These are phyloP conservation scores for Blastosporella zonata DNA, from an alignment of 1,284 basidiomycete species.

Conservation along the genomic window DNA sequence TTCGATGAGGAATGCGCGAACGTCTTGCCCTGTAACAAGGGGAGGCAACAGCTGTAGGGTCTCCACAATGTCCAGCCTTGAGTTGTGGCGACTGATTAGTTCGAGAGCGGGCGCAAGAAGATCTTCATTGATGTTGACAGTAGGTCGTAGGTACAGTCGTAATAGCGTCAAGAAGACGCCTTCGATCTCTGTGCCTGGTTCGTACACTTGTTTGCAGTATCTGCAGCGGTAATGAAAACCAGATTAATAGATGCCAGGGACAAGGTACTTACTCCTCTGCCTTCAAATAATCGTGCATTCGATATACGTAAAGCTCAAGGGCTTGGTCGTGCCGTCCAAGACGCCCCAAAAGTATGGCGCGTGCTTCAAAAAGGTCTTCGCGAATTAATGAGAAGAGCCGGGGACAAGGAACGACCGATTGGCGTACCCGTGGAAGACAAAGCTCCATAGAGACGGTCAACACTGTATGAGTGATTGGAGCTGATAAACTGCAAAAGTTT, in stretches of 20 bases:
- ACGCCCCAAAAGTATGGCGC: conserved; percentile 87
- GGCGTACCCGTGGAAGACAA: conserved; percentile 70
- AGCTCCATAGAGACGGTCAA: conserved; percentile 77
- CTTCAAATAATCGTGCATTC: conserved; percentile 74
- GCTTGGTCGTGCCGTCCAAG: conserved; percentile 92
- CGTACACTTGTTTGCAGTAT: conserved; percentile 83
- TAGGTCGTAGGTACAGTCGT: conserved; percentile 83
- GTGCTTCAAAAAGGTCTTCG: conserved; percentile 79
- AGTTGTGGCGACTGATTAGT: conserved; percentile 81
- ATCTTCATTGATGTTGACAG: conserved; percentile 41
- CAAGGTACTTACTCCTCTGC: conserved; percentile 77
- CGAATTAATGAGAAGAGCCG: not conserved
- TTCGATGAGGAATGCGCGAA: conserved; percentile 77
- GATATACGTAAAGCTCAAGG: conserved; percentile 89
- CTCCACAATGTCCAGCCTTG: conserved; percentile 75
- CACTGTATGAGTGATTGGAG: conserved; percentile 67
- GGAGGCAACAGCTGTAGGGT: conserved; percentile 87
- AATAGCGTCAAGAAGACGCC: conserved; percentile 84
- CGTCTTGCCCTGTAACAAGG: conserved; percentile 76
- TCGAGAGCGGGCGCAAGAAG: conserved; percentile 79
- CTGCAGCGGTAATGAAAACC: conserved; percentile 36
- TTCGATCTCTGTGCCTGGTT: conserved; percentile 52
- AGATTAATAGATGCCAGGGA: conserved; percentile 2
- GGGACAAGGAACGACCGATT: not conserved
- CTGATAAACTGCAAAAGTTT: conserved; percentile 81